A percentile compares a stretch with the other conserved stretches of the same genome.
Evolutionary conservation across 2,329 filamentous ascomycete species (phyloP).

Genomic region (Neonectria sp.): DNA sequence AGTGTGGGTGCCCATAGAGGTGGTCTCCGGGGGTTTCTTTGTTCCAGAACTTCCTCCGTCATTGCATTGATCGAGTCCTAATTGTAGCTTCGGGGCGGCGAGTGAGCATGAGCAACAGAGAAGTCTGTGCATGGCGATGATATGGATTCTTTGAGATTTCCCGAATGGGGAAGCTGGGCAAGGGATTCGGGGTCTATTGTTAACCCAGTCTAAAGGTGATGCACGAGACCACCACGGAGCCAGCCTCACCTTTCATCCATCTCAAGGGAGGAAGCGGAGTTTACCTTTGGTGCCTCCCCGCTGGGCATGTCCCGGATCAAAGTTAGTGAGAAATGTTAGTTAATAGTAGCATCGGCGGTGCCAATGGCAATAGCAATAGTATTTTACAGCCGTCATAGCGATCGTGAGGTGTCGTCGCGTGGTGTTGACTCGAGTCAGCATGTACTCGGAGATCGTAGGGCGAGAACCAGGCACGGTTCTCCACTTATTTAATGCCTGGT

Average conservation of each 20-base stretch:
- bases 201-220: conserved; percentile 25
- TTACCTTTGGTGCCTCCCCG: neutral
- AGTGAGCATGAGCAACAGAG: neutral
- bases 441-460: conserved; percentile 1
- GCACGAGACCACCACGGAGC: conserved; percentile 7
- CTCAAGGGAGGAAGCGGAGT: conserved; percentile 2
- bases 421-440: conserved; percentile 15
- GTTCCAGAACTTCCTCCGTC: conserved; percentile 23
- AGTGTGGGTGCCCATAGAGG: conserved; percentile 24
- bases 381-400: neutral
- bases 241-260: conserved; percentile 1
- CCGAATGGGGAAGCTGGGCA: conserved; percentile 9
- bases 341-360: neutral
- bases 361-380: neutral
- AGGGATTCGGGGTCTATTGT: conserved; percentile 33
- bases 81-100: conserved; percentile 28
- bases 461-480: neutral
- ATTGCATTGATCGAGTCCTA: conserved; percentile 14
- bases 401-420: neutral
- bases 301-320: neutral
- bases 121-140: conserved; percentile 12
- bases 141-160: conserved; percentile 35
- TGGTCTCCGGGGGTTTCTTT: conserved; percentile 37
- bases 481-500: conserved; percentile 11
- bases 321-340: neutral